Evolutionary conservation across 805 yeast species (phyloP).

Genomic region (Jamesozyma spencerorum): DNA sequence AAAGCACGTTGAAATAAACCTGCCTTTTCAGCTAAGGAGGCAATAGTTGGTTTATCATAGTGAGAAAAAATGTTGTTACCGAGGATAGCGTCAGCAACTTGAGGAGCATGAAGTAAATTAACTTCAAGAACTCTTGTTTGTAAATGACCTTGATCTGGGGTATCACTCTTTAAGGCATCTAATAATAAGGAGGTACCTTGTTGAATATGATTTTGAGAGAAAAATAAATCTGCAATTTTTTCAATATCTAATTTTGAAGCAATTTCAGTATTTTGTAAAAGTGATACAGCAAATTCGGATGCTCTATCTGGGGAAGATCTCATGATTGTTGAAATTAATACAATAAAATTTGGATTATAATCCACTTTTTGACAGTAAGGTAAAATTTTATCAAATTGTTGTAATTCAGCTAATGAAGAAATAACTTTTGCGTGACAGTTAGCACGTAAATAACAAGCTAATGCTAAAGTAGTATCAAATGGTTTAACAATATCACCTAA

Average conservation of each 20-base stretch:
- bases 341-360: constrained; percentile 82
- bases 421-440: constrained; percentile 82
- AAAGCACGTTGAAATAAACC: constrained; percentile 92
- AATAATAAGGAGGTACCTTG: constrained; percentile 96
- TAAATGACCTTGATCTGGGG: constrained; percentile 89
- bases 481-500: constrained; percentile 93
- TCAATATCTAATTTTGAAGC: constrained; percentile 64
- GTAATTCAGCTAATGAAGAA: constrained; percentile 84
- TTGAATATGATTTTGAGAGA: constrained; percentile 87
- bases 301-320: constrained; percentile 97
- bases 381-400: constrained; percentile 90
- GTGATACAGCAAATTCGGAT: constrained; percentile 87
- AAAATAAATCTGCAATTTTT: constrained; percentile 83
- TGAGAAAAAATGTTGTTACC: constrained; percentile 94
- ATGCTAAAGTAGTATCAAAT: constrained; percentile 72
- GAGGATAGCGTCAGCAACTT: constrained; percentile 97
- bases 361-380: constrained; percentile 88
- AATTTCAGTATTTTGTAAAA: constrained; percentile 55
- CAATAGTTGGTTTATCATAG: constrained; percentile 89
- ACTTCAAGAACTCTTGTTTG: constrained; percentile 92
- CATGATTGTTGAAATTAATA: constrained; percentile 80
- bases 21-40: constrained; percentile 89
- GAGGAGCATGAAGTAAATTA: constrained; percentile 92
- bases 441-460: constrained; percentile 83
- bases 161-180: constrained; percentile 89